Base-by-base conservation (phyloP, 2,329 filamentous ascomycete species). In the Aspergillus caelatus region DNA sequence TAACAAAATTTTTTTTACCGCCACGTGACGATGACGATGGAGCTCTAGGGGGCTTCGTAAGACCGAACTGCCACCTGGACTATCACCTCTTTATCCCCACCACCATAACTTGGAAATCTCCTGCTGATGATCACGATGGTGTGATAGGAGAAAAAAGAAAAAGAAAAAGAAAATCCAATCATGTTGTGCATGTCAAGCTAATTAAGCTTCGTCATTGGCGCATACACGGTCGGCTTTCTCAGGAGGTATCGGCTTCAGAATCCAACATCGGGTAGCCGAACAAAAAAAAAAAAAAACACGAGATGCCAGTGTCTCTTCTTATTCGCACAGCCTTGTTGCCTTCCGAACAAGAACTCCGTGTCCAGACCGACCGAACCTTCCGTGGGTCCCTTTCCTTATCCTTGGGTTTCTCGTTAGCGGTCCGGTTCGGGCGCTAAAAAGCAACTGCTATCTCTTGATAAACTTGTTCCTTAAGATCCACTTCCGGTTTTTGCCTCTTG, bases 401-500 rank as follows among this genome's bases (percentile, higher is more conserved):
- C 58, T 43, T 58, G 46, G 36, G 23, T 54, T 46, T 57, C 53
- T 56, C 52, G 54, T 53, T 50, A 57, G 39, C 55, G 64, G 62
- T 67, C 58, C 60, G 58, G 63, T 58, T 65, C 67, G 66, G 67
- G 66, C 66, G 60, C 67, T 68, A 69, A 63, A 58, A n/a, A 45
- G 48, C 52, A 56, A 43, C 4, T 52, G 23, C 12, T 52, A 46
- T 45, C 43, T 62, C 30, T 41, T 54, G 57, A 61, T 62, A 62
- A 64, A 62, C 59, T 58, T 58, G 59, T 53, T 61, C 48, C 39
- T 55, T 28, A 14, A 36, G 65, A 58, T 60, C 67, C 65, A 67
- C 63, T 60, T 55, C 52, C 54, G 53, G 57, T 50, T 28, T 55
- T 64, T 68, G 62, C 58, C 61, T 65, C 62, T 50, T 36, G 39